A percentile compares a stretch with the other conserved stretches of the same genome.
phyloP scores from a whole-genome alignment of 2,329 filamentous ascomycete species.

The Nemania abortiva region DNA sequence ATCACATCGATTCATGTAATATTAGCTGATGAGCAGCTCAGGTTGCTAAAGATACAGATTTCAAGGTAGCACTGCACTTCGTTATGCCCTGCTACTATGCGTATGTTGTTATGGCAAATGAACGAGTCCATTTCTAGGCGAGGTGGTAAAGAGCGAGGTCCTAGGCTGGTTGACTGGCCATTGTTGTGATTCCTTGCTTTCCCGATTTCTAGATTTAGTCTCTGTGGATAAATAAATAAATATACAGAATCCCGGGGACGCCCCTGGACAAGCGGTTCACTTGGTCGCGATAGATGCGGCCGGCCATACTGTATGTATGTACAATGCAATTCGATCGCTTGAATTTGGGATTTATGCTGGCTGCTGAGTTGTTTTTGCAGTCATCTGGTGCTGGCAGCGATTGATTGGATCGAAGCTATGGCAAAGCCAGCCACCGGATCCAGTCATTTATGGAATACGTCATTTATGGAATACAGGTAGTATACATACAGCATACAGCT shows the following conservation, averaged over 20 bases:
- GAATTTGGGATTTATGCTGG: slow-evolving; percentile 16
- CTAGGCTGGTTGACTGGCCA: background rate
- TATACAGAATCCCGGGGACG: background rate
- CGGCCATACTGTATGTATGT: background rate
- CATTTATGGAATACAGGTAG: slow-evolving; percentile 14
- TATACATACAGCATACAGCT: no score
- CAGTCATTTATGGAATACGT: slow-evolving; percentile 14
- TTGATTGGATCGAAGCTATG: slow-evolving; percentile 37
- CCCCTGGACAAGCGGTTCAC: background rate
- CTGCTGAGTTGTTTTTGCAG: slow-evolving; percentile 37
- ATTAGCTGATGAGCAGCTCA: slow-evolving; percentile 11
- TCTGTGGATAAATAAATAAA: slow-evolving; percentile 15
- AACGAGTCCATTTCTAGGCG: background rate
- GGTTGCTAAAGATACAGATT: slow-evolving; percentile 10
- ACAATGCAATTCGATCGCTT: slow-evolving; percentile 26
- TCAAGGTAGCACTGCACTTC: background rate
- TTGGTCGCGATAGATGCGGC: slow-evolving; percentile 30
- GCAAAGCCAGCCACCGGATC: slow-evolving; percentile 33
- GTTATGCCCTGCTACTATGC: background rate
- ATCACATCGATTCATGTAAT: slow-evolving; percentile 1
- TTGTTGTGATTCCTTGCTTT: slow-evolving; percentile 17
- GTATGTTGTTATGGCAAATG: background rate
- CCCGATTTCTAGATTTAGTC: slow-evolving; percentile 10
- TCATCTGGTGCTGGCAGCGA: slow-evolving; percentile 35
- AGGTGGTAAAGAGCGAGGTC: background rate